Evolutionary conservation across 108 stramenopile species (phyloP), one percentile per base, ranked within the genome.

Genomic region (Nannochloropsis salina): DNA sequence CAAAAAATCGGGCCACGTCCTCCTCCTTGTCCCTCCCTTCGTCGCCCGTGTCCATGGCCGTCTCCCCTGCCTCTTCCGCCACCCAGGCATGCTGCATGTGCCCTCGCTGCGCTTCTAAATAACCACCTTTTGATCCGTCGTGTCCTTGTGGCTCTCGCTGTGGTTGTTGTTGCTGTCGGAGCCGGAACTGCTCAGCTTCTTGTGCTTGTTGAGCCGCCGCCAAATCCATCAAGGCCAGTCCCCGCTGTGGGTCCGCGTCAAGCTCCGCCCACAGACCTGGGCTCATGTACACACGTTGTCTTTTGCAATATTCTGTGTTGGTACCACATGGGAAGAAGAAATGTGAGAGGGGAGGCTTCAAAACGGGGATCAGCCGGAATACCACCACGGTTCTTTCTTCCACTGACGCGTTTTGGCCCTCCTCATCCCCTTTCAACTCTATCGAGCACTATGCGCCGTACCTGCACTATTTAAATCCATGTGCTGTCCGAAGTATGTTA

Each of bases 151-250:
- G 61, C 3, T 74, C 20, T 8, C n/a, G 5, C 61, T 74, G 61
- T 8, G 15, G 61, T n/a, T 74, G 61, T n/a, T 74, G 61, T 15
- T 51, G 47, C 47, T 51, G 47, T 15, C 15, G 47, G 20, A n/a
- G 61, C 61, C n/a, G 61, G 20, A n/a, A n/a, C 61, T 74, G 61
- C 61, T 15, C 15, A n/a, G 61, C 61, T 74, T 74, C 20, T n/a
- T 74, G 61, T 74, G 61, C 61, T 74, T 74, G 61, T 74, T 74
- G 61, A n/a, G 61, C 61, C 20, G 61, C 61, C n/a, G 61, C 61
- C 61, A 74, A n/a, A n/a, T 74, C 61, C 61, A 74, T 74, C 61
- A 74, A 74, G 61, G 61, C 61, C 61, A 74, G 61, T 15, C 61
- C 61, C n/a, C 61, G 61, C 61, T 74, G 61, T 4, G 61, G 61